A percentile compares a stretch with the other conserved stretches of the same genome.
Conservation (phyloP, 371 early-diverging fungal genomes). For the Apophysomyces sp. region DNA sequence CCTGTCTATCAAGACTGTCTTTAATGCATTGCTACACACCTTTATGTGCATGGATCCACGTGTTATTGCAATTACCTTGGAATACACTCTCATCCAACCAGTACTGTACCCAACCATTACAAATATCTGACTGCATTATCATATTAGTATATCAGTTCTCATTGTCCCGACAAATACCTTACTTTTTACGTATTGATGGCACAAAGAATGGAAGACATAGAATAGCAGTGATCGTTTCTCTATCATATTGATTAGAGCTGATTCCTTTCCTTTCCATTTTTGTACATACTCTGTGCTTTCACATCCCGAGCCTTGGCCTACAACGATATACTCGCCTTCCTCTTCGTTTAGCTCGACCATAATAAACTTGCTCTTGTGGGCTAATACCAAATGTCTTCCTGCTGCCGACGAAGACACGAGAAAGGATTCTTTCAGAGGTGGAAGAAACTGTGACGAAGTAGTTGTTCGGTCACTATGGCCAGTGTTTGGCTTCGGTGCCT, state of each 20-base stretch:
- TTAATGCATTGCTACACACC: background rate
- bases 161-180: background rate
- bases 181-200: constrained; percentile 56
- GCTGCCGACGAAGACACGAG: constrained; percentile 39
- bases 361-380: constrained; percentile 44
- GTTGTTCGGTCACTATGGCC: background rate
- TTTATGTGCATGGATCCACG: background rate
- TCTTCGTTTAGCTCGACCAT: constrained; percentile 34
- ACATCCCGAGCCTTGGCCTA: constrained; percentile 59
- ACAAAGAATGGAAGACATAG: constrained; percentile 58
- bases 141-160: background rate
- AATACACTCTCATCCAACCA: constrained; percentile 64
- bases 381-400: constrained; percentile 36
- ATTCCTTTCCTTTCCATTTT: background rate
- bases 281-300: constrained; percentile 34
- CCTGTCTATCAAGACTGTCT: constrained; percentile 36
- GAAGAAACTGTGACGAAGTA: constrained; percentile 8
- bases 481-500: background rate
- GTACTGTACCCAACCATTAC: constrained; percentile 61
- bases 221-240: constrained; percentile 57
- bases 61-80: constrained; percentile 41
- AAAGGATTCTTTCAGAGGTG: constrained; percentile 27
- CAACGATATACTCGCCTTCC: constrained; percentile 44
- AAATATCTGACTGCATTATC: constrained; percentile 50
- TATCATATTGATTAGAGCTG: constrained; percentile 6